Conservation (phyloP, 495 filamentous ascomycete genomes). For the Rostrohypoxylon terebratum region DNA sequence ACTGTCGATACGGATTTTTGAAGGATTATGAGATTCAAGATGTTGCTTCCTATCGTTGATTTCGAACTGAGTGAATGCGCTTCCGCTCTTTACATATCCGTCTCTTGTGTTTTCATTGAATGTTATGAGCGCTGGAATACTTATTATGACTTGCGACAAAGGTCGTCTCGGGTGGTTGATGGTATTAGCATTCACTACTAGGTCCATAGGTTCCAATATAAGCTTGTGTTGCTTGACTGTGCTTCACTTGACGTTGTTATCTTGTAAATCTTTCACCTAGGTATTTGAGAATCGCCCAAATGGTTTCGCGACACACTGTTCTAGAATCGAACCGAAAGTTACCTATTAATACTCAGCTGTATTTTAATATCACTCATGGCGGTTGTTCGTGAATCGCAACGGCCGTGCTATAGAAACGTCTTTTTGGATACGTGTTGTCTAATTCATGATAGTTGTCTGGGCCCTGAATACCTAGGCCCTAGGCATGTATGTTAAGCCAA, state of each 20-base stretch:
- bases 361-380: background rate
- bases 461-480: background rate
- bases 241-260: constrained; percentile 1
- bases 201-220: background rate
- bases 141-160: background rate
- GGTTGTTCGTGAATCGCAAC: background rate
- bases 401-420: background rate
- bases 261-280: background rate
- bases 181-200: background rate
- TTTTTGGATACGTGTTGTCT: background rate
- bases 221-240: background rate
- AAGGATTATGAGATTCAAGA: background rate
- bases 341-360: background rate
- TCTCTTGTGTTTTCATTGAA: constrained; percentile 2
- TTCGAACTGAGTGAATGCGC: background rate
- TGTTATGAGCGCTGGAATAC: background rate
- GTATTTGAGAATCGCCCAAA: background rate
- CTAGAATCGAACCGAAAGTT: background rate
- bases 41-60: constrained; percentile 1
- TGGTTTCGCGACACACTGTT: background rate
- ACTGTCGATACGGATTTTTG: constrained; percentile 20
- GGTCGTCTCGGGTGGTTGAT: background rate
- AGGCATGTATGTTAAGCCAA: background rate
- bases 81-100: constrained; percentile 5
- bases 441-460: background rate